Conservation (phyloP, 1,284 basidiomycete genomes). For the Irpex lacteus region DNA sequence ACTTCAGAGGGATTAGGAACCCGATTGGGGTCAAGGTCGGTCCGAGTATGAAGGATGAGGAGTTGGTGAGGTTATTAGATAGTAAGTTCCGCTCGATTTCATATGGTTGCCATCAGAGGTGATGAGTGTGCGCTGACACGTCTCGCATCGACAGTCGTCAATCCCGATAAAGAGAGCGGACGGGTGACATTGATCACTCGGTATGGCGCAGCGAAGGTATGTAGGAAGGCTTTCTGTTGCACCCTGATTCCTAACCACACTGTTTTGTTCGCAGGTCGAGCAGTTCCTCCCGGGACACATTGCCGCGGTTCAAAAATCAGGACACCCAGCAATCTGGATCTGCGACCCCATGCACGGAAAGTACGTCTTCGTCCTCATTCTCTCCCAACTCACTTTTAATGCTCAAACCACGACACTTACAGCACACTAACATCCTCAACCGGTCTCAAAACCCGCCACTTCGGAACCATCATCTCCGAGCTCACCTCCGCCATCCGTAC, state of each 20-base stretch:
- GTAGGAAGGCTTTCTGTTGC: background rate
- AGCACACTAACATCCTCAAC: constrained; percentile 80
- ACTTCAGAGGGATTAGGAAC: constrained; percentile 92
- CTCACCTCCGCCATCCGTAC: constrained; percentile 82
- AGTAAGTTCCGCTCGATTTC: constrained; percentile 43
- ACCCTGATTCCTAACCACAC: no score
- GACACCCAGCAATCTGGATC: constrained; percentile 89
- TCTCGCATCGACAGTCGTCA: constrained; percentile 58
- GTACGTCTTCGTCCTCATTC: constrained; percentile 42
- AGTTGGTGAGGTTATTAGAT: constrained; percentile 80
- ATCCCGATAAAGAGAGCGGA: constrained; percentile 81
- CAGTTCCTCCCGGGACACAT: constrained; percentile 81
- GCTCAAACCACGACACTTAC: background rate
- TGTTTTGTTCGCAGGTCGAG: constrained; percentile 53
- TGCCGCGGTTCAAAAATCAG: constrained; percentile 74
- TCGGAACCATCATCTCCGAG: constrained; percentile 89
- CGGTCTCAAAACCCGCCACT: constrained; percentile 87
- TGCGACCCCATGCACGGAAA: constrained; percentile 99
- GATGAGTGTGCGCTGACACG: background rate
- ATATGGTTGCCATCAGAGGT: background rate
- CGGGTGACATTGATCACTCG: constrained; percentile 90
- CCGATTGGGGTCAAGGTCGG: constrained; percentile 98
- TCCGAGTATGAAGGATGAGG: constrained; percentile 79
- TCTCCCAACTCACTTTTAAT: background rate
- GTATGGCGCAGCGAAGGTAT: constrained; percentile 86